Evolutionary conservation across 2,329 filamentous ascomycete genomes (phyloP).

Genomic region (Penicillium frequentans): DNA sequence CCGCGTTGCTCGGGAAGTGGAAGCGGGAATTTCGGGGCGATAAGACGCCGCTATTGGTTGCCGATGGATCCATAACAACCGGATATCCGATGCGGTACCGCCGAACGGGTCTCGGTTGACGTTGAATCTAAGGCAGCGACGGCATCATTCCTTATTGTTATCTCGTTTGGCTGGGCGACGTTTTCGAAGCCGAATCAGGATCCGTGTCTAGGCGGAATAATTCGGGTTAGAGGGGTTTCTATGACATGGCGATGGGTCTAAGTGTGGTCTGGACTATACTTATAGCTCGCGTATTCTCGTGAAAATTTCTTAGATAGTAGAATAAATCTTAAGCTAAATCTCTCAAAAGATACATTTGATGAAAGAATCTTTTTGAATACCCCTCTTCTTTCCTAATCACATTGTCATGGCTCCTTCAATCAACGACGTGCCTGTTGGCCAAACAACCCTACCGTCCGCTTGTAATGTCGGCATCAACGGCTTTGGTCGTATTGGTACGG

Average conservation of each 20-base stretch:
- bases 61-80: background rate
- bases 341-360: background rate
- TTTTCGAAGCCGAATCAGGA: constrained; percentile 4
- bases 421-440: constrained; percentile 19
- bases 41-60: constrained; percentile 12
- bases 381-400: background rate
- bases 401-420: constrained; percentile 23
- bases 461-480: constrained; percentile 89
- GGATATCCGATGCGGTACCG: constrained; percentile 19
- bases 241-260: background rate
- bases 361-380: background rate
- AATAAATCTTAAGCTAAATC: background rate
- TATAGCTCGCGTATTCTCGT: background rate
- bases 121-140: background rate
- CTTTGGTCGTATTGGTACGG: constrained; percentile 79
- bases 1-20: constrained; percentile 12
- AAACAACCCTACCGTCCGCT: constrained; percentile 6
- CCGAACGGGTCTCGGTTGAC: constrained; percentile 2
- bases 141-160: background rate
- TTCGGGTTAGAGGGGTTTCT: background rate
- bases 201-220: background rate
- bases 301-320: constrained; percentile 1
- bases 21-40: constrained; percentile 20
- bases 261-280: background rate
- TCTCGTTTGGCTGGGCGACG: background rate